A percentile compares a stretch with the other conserved stretches of the same genome.
Conservation (phyloP, 2,329 filamentous ascomycete genomes). For the Ceratocystis variospora region DNA sequence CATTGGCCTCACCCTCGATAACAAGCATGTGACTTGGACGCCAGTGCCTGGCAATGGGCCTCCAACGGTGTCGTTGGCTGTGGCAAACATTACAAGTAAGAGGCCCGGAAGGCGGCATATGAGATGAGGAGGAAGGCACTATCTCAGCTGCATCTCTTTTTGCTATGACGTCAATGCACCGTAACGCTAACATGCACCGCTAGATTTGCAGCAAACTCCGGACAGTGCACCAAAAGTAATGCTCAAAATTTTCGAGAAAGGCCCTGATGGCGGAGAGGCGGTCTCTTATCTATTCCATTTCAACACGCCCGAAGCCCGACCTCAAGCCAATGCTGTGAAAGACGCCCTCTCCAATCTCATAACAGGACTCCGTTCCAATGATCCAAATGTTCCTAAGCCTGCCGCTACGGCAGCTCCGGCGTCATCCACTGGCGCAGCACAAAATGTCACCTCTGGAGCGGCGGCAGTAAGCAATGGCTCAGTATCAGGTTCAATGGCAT, state of each 20-base stretch:
- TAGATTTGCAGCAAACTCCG: constrained; percentile 90
- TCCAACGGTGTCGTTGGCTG: constrained; percentile 52
- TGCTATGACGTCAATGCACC: not conserved
- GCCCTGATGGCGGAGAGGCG: constrained; percentile 42
- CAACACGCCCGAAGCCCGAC: constrained; percentile 63
- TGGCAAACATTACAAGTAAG: constrained; percentile 72
- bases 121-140: too few relatives aligned
- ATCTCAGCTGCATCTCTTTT: constrained; percentile 16
- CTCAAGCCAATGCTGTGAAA: constrained; percentile 75
- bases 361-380: constrained; percentile 48
- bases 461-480: constrained; percentile 11
- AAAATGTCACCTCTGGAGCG: constrained; percentile 16
- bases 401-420: constrained; percentile 25
- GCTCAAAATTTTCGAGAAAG: constrained; percentile 76
- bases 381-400: constrained; percentile 38
- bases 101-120: not conserved
- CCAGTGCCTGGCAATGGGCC: constrained; percentile 50
- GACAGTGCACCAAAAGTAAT: constrained; percentile 81
- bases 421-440: constrained; percentile 23
- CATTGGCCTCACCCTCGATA: constrained; percentile 60
- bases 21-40: constrained; percentile 66
- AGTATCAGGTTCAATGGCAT: constrained; percentile 58
- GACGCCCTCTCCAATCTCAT: constrained; percentile 69
- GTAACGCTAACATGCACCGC: not conserved
- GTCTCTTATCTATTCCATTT: constrained; percentile 78